A percentile compares a stretch with the other conserved stretches of the same genome.
Evolutionary conservation across 257 asterid genomes (phyloP).

Genomic region (Plectranthus barbatus): DNA sequence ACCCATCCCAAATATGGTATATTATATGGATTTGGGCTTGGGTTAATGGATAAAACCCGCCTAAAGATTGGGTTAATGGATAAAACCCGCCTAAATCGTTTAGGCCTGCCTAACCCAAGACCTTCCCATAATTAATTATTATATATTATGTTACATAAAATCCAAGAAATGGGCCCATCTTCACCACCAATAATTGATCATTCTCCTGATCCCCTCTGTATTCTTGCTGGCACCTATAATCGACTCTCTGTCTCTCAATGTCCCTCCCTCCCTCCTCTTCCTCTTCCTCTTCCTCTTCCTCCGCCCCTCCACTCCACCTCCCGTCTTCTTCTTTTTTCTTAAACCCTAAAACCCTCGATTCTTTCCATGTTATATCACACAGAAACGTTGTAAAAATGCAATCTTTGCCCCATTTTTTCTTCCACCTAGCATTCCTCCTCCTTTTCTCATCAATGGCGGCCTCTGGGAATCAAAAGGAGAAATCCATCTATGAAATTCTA

Average conservation of each 20-base stretch:
- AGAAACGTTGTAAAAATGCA: conserved; percentile 5
- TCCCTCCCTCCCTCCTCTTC: no score
- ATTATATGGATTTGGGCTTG: no score
- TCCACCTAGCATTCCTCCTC: conserved; percentile 1
- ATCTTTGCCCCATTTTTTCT: neutral
- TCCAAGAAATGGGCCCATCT: conserved; percentile 23
- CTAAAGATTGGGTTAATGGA: no score
- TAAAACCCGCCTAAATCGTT: no score
- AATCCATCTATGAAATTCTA: conserved; percentile 45
- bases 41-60: no score
- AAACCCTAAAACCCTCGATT: conserved; percentile 28
- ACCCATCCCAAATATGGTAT: no score
- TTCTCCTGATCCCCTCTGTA: conserved; percentile 28
- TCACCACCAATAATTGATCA: conserved; percentile 38
- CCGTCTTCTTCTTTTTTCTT: neutral
- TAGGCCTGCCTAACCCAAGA: no score
- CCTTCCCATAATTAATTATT: no score
- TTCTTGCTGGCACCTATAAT: conserved; percentile 25
- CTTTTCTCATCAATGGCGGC: conserved; percentile 1
- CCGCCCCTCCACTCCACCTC: no score
- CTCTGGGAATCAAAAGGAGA: neutral
- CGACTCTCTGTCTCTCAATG: no score
- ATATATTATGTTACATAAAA: no score
- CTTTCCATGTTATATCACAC: conserved; percentile 8
- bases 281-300: no score